Base-by-base conservation (phyloP, 139 green algal genomes). In the Penium margaritaceum region DNA sequence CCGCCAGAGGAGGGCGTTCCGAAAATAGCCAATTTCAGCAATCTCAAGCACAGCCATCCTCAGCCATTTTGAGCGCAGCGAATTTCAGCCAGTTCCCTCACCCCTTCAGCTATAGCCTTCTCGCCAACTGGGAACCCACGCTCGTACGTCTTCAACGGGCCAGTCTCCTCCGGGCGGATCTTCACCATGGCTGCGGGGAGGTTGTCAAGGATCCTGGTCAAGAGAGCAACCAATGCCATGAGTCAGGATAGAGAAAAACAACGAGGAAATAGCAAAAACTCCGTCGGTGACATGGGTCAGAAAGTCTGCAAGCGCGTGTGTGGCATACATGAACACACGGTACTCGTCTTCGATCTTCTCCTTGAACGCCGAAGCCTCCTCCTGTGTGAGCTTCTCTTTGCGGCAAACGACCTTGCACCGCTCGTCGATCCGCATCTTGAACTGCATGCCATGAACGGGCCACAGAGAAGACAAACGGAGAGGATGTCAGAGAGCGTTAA, bases 321-420 rank as follows among this genome's bases (percentile, higher is more conserved):
- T n/a, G n/a, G n/a, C n/a, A 94, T 72, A 82, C 93, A 99, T 99
- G 83, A 96, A 96, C 33, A 97, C 93, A 4, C 91, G 84, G 81
- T 99, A 99, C 15, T 96, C 93, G 57, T 99, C 92, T 37, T 90
- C 81, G 46, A 99, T 93, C 63, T 88, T 90, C 14, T 58, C 72
- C 47, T 82, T 74, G 81, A 98, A 96, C 0, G 80, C 75, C 68
- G 96, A 90, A 1, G 84, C 84, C 70, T 96, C 79, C 0, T 83
- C 74, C 27, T 86, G 81, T 53, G 64, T 89, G 7, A 97, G 80
- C 0, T n/a, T n/a, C n/a, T 88, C 79, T 19, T 95, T 94, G 58
- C 87, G 86, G 80, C 94, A 99, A 14, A 96, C 74, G 37, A 96
- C 81, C 74, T 95, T 95, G 90, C 94, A 99, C 80, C 95, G 85